Evolutionary conservation across 495 filamentous ascomycete species (phyloP).

Genomic region (Xylaria bambusicola): DNA sequence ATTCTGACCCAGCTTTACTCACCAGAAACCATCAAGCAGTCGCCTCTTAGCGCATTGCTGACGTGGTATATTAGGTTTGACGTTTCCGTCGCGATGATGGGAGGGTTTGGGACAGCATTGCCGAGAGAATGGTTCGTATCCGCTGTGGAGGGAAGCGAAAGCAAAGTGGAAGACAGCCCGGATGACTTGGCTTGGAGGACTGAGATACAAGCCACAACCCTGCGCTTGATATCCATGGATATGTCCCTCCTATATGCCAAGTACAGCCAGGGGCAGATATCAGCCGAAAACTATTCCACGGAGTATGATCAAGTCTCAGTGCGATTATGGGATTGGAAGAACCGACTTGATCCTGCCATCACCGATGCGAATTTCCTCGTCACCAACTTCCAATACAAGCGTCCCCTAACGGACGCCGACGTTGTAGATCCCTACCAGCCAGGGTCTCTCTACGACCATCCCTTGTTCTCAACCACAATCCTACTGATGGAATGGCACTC

Average conservation of each 20-base stretch:
- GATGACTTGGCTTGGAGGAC: slow-evolving; percentile 65
- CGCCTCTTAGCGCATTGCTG: slow-evolving; percentile 68
- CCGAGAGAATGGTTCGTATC: slow-evolving; percentile 78
- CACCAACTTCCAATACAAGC: slow-evolving; percentile 55
- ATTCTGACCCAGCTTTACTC: slow-evolving; percentile 77
- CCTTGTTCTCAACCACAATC: slow-evolving; percentile 70
- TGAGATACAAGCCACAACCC: slow-evolving; percentile 61
- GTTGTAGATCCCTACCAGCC: slow-evolving; percentile 73
- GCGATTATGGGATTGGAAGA: slow-evolving; percentile 58
- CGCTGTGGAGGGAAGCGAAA: slow-evolving; percentile 61
- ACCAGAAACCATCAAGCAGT: slow-evolving; percentile 72
- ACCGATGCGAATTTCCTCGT: slow-evolving; percentile 60
- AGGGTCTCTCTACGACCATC: slow-evolving; percentile 64
- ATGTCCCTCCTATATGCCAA: slow-evolving; percentile 78
- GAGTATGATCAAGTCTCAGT: slow-evolving; percentile 61
- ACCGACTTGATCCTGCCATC: slow-evolving; percentile 59
- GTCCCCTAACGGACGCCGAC: slow-evolving; percentile 57
- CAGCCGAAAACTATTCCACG: slow-evolving; percentile 61
- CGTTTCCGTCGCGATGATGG: slow-evolving; percentile 78
- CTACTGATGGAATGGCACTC: slow-evolving; percentile 76
- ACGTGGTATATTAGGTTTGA: slow-evolving; percentile 91
- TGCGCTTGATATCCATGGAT: slow-evolving; percentile 76
- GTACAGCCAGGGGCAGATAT: slow-evolving; percentile 62
- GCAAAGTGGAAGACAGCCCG: slow-evolving; percentile 61
- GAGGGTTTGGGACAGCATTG: slow-evolving; percentile 72